These are phyloP conservation scores for Pezicula neosporulosa DNA, from an alignment of 2,329 filamentous ascomycete genomes.

Conservation along the genomic window DNA sequence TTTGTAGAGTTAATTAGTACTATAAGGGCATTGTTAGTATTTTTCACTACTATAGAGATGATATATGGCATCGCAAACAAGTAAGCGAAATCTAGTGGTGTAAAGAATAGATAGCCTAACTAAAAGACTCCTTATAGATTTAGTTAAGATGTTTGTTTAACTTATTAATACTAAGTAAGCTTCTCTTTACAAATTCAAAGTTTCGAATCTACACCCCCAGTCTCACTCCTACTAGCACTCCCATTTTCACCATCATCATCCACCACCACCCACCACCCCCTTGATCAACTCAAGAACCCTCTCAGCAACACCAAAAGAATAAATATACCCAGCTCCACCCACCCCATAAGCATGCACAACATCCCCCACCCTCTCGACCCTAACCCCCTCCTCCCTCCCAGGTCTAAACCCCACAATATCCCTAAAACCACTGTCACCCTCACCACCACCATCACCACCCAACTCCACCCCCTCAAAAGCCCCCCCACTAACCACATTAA, in stretches of 20 bases:
- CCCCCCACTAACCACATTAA: neutral
- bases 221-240: neutral
- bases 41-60: too few relatives aligned
- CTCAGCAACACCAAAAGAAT: constrained; percentile 2
- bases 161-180: too few relatives aligned
- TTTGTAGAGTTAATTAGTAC: too few relatives aligned
- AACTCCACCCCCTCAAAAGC: constrained; percentile 2
- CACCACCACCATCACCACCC: neutral
- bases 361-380: constrained; percentile 3
- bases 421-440: neutral
- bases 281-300: neutral
- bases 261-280: neutral
- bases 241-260: too few relatives aligned
- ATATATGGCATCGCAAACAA: too few relatives aligned
- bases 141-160: too few relatives aligned
- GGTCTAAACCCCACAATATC: constrained; percentile 8
- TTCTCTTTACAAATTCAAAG: too few relatives aligned
- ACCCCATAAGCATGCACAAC: constrained; percentile 6
- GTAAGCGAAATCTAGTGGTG: too few relatives aligned
- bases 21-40: too few relatives aligned
- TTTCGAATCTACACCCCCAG: too few relatives aligned
- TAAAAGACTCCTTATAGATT: too few relatives aligned
- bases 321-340: constrained; percentile 4
- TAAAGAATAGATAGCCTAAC: too few relatives aligned
- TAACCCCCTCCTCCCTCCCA: constrained; percentile 1